Evolutionary conservation across 352 stramenopile species (phyloP).

Genomic region (Phytophthora syringae): DNA sequence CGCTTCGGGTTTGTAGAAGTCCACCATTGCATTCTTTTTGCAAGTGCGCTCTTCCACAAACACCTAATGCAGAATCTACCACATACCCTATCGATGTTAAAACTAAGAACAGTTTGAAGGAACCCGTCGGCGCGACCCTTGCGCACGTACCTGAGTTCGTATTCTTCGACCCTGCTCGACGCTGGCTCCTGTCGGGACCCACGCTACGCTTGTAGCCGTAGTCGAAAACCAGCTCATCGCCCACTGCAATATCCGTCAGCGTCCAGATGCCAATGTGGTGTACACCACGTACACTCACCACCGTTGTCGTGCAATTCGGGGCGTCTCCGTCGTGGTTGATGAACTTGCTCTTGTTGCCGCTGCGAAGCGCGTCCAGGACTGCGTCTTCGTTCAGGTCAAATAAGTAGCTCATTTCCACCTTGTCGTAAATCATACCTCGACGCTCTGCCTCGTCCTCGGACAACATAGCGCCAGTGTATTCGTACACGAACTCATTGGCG

Average conservation of each 20-base stretch:
- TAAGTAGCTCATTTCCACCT: slow-evolving; percentile 84
- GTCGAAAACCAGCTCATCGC: slow-evolving; percentile 74
- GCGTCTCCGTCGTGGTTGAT: slow-evolving; percentile 72
- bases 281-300: slow-evolving; percentile 86
- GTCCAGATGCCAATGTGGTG: slow-evolving; percentile 92
- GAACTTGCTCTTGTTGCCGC: slow-evolving; percentile 94
- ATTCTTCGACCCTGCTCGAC: slow-evolving; percentile 7
- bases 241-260: slow-evolving; percentile 69
- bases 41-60: too few relatives aligned
- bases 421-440: slow-evolving; percentile 82
- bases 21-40: too few relatives aligned
- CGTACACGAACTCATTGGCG: slow-evolving; percentile 62
- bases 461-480: slow-evolving; percentile 65
- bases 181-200: slow-evolving; percentile 63
- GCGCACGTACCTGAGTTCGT: slow-evolving; percentile 17
- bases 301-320: slow-evolving; percentile 80
- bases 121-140: too few relatives aligned
- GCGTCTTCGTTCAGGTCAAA: slow-evolving; percentile 93
- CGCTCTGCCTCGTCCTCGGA: slow-evolving; percentile 70
- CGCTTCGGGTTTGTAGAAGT: too few relatives aligned
- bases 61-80: too few relatives aligned
- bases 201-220: slow-evolving; percentile 67
- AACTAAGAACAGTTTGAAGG: too few relatives aligned
- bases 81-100: too few relatives aligned
- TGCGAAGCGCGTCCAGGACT: slow-evolving; percentile 86